Evolutionary conservation across 805 yeast species (phyloP), one percentile per base, ranked within the genome.

Genomic region (Torulaspora maleeae): DNA sequence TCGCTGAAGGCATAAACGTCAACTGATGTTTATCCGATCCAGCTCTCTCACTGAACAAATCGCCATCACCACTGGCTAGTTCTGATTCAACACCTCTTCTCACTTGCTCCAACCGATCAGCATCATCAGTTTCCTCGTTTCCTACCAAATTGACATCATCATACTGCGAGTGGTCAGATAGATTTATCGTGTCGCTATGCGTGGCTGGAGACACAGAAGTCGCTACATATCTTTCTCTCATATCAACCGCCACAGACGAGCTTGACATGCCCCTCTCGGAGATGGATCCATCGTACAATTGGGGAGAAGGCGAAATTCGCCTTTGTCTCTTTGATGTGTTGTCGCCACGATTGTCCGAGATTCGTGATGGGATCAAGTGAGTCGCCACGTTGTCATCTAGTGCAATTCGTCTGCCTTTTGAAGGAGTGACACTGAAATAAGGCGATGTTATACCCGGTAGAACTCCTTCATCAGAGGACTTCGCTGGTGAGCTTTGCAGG

Each of bases 401-500:
- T 3, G 49, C 27, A 19, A 35, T 22, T 10, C 40, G 44, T 20
- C 51, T 36, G 11, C 36, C 28, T 38, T 41, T 50, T 33, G 50
- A 16, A 10, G 41, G 36, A 9, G 52, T 43, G 13, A 30, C 41
- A 11, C 39, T 47, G 25, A 52, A 52, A 35, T 47, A 52, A 12
- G 51, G 53, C n/a, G 56, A 52, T 7, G 40, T 46, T 10, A 16
- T 39, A 20, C 22, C 38, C 3, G 22, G 16, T 12, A 16, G 11
- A 5, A 20, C 30, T 5, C 17, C 36, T 28, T 40, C 37, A 5
- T 16, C 32, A 11, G 24, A 25, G 7, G 41, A 25, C 27, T 38
- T 27, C n/a, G 45, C n/a, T 12, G 59, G 59, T 0, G 59, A 55
- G 30, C 55, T 55, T 33, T 53, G 53, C 16, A 55, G 28, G 24